These are phyloP conservation scores for Kwoniella newhampshirensis DNA, from an alignment of 768 basidiomycete species.

Conservation along the genomic window DNA sequence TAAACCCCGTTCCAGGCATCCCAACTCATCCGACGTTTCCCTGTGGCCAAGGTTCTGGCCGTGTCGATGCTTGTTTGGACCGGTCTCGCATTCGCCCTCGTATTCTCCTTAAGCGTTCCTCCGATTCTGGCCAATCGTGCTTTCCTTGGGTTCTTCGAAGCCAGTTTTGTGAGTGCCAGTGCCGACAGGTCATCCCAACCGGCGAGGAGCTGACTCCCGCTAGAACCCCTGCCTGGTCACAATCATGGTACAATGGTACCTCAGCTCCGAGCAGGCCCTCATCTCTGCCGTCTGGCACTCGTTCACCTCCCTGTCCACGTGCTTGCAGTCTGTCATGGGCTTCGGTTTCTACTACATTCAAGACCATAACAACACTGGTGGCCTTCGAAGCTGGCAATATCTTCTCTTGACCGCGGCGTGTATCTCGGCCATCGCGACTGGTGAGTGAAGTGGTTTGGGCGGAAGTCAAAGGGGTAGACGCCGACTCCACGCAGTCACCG, in stretches of 20 bases:
- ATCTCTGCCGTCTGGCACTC: slow-evolving; percentile 20
- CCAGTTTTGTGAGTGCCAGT: slow-evolving; percentile 11
- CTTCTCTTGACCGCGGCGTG: slow-evolving; percentile 24
- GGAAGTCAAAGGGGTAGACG: not conserved
- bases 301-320: slow-evolving; percentile 16
- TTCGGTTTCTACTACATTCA: slow-evolving; percentile 33
- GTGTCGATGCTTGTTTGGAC: slow-evolving; percentile 34
- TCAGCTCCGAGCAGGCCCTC: slow-evolving; percentile 12
- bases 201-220: not conserved
- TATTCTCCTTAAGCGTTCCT: slow-evolving; percentile 23
- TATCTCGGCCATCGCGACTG: slow-evolving; percentile 13
- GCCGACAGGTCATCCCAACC: no score
- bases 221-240: slow-evolving; percentile 20
- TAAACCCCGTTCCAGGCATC: slow-evolving; percentile 13
- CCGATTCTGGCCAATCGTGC: slow-evolving; percentile 29
- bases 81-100: slow-evolving; percentile 26
- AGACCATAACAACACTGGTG: slow-evolving; percentile 3
- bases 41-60: slow-evolving; percentile 35
- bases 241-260: slow-evolving; percentile 20
- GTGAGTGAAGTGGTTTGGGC: no score
- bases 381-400: slow-evolving; percentile 35
- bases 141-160: slow-evolving; percentile 39
- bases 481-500: slow-evolving; percentile 9
- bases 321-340: slow-evolving; percentile 17
- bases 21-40: slow-evolving; percentile 34